Evolutionary conservation across 352 stramenopile genomes (phyloP), one percentile per base, ranked within the genome.

Genomic region (Globisporangium nagaii): DNA sequence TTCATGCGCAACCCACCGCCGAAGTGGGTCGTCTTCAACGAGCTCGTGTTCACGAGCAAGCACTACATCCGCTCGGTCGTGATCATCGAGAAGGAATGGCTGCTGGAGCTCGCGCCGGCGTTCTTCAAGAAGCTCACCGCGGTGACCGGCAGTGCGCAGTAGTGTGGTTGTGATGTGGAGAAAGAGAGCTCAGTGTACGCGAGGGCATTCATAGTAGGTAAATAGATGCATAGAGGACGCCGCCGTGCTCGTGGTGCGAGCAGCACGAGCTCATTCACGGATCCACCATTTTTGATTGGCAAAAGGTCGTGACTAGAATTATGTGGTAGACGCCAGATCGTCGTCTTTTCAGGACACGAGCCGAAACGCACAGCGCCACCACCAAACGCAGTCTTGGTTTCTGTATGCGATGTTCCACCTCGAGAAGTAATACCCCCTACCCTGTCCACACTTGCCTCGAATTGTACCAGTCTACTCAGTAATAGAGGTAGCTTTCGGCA

Each of bases 21-120:
- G 1, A 88, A 94, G 54, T 95, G 72, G 68, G 74, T 95, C 43
- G 71, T 95, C 15, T 94, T 91, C 68, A 93, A 96, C 56, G 88
- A 96, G 60, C 70, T 96, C 36, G 85, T 96, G 53, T 92, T 92
- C 59, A 96, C 88, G 24, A 94, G 83, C 63, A 95, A 94, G 54
- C 85, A 96, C 62, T 96, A 96, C 68, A 91, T 96, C 58, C 83
- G 87, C 9, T 88, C 80, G 4, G 82, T 96, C 9, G 60, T 95
- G 25, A 69, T 92, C 22, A 92, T 96, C 50, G 85, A 96, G 52
- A 90, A 95, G 49, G 79, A 93, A 31, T 96, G 88, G 88, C 74
- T 96, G 9, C 41, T 93, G 13, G 84, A 96, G 54, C 51, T 91
- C 34, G 84, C 87, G 1, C 86, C 88, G 15, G 71, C 73, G 7